Base-by-base conservation (phyloP, 2,329 filamentous ascomycete species). In the Fusarium penzigii region DNA sequence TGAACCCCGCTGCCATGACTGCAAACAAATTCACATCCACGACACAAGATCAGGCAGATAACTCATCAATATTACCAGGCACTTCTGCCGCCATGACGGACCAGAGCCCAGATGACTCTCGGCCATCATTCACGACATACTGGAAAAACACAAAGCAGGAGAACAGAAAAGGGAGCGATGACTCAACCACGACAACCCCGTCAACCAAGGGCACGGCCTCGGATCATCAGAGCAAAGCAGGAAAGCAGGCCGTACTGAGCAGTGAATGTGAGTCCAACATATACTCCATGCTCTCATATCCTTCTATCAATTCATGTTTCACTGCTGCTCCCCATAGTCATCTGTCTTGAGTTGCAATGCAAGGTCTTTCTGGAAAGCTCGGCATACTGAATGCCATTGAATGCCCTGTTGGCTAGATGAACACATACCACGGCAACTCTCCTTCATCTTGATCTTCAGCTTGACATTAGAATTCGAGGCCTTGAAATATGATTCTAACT, bases 61-160 rank as follows among this genome's bases (percentile, higher is more conserved):
- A 25, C 20, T 5, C 20, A 25, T 25, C 20, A 25, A 7, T 7
- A 25, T 25, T 25, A 25, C 4, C 20, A 25, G 20, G 20, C 20
- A 25, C 20, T 7, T 25, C 20, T 57, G 55, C 46, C 51, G 36
- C 45, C 43, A 43, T 29, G 46, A n/a, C 20, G 20, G 20, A 25
- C 20, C 20, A 25, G 20, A 39, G 39, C 41, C 16, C 44, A 40
- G 10, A 14, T 34, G 49, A 49, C 6, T 25, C 42, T 12, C 68
- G 74, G 52, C 76, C 77, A 3, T 77, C 77, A n/a, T 80, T 80
- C 59, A 66, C 70, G n/a, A 62, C 69, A 10, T 80, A 75, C 52
- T 77, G 77, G 75, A 78, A 73, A 58, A 72, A 70, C 42, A 72
- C 70, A 16, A 78, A 76, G 61, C 68, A 76, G 8, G 63, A 58